Evolutionary conservation across 225 moss, liverwort and hornwort species (phyloP).

Genomic region (Neckera pumila): DNA sequence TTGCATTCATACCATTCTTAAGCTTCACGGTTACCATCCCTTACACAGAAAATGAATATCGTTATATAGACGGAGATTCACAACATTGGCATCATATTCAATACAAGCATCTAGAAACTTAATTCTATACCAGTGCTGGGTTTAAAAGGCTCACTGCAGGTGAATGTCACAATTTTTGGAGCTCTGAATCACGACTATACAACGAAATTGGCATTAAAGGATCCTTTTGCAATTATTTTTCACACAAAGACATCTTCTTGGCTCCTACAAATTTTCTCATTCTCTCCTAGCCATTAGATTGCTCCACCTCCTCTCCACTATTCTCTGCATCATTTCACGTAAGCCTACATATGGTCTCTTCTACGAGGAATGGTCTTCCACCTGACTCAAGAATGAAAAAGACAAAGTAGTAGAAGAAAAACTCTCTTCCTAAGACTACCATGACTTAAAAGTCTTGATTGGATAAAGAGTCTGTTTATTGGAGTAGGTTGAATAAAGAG

Average conservation of each 20-base stretch:
- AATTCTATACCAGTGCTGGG: not conserved
- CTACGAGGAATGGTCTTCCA: not conserved
- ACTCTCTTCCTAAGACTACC: not conserved
- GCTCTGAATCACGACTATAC: not conserved
- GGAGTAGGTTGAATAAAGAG: not conserved
- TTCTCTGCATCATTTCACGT: not conserved
- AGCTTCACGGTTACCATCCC: not conserved
- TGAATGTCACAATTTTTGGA: not conserved
- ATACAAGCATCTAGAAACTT: not conserved
- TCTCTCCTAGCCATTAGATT: not conserved
- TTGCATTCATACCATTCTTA: not conserved
- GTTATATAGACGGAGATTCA: not conserved
- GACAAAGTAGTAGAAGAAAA: not conserved
- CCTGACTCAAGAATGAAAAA: not conserved
- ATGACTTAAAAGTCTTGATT: not conserved
- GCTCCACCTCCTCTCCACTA: not conserved
- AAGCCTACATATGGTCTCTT: not conserved
- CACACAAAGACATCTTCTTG: too few relatives aligned
- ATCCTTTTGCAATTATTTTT: not conserved
- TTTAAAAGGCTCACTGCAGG: not conserved
- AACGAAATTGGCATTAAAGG: too few relatives aligned
- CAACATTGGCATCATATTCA: not conserved
- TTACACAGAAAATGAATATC: not conserved
- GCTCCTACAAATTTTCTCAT: not conserved
- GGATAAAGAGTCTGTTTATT: not conserved